These are phyloP conservation scores for Cocos nucifera DNA, from an alignment of 176 grass and related monocot genomes.

Conservation along the genomic window DNA sequence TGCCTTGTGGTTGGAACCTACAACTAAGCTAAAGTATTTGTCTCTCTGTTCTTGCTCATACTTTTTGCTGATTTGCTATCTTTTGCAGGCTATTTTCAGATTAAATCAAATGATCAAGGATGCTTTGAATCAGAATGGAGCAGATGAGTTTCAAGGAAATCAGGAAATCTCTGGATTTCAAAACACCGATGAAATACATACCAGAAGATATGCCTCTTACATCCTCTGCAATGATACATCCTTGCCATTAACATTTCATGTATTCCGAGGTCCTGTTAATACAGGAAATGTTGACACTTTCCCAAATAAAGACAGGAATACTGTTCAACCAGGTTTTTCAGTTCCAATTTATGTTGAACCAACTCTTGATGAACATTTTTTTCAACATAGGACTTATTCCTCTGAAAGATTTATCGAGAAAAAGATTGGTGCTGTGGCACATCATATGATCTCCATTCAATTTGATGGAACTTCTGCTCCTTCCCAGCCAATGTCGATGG, in stretches of 20 bases:
- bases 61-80: conserved; percentile 13
- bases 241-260: conserved; percentile 72
- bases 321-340: conserved; percentile 62
- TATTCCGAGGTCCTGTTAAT: conserved; percentile 70
- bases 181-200: conserved; percentile 44
- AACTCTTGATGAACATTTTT: conserved; percentile 79
- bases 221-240: conserved; percentile 88
- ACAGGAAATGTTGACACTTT: conserved; percentile 60
- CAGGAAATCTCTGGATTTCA: conserved; percentile 44
- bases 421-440: conserved; percentile 61
- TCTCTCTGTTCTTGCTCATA: neutral
- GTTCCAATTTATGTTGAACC: conserved; percentile 89
- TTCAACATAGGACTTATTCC: conserved; percentile 49
- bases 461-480: conserved; percentile 75
- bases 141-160: conserved; percentile 39
- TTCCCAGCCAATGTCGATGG: conserved; percentile 90
- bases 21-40: no score
- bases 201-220: conserved; percentile 89
- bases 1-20: no score
- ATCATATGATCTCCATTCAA: conserved; percentile 93
- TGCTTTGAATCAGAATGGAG: conserved; percentile 56
- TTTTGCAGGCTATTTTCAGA: conserved; percentile 74
- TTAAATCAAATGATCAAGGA: conserved; percentile 67
- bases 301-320: conserved; percentile 56
- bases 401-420: conserved; percentile 82